Evolutionary conservation across 2,329 filamentous ascomycete species (phyloP), one percentile per base, ranked within the genome.

Genomic region (Zymoseptoria passerinii): DNA sequence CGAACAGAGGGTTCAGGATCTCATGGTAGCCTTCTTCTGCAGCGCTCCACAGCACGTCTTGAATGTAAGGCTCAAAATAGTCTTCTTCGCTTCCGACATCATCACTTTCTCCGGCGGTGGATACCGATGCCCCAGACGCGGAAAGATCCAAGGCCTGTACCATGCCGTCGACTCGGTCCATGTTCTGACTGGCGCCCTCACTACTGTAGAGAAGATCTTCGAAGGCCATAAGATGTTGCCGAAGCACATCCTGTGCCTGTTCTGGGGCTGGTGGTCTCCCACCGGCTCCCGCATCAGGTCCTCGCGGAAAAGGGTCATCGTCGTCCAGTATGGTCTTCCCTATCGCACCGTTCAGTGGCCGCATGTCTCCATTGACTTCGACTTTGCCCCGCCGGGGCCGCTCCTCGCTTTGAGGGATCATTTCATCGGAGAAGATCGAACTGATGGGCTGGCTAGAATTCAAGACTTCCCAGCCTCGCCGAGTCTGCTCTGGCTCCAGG

Each of bases 1-100:
- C 87, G 76, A 99, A 99, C 0, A 99, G 79, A 1, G 85, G 81
- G 68, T 97, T 90, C 0, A 99, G 82, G 1, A 97, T 78, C 73
- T 97, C 91, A 68, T 97, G 96, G 75, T 96, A 90, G 0, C 90
- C 88, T 72, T 96, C 88, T 72, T 96, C 91, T 0, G 90, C 91
- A 29, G 95, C 85, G 71, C 96, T 89, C 68, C 95, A 96, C 1
- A 97, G 77, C 3, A 96, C 88, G 70, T 97, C 90, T 65, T 88
- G 90, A 28, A 64, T 44, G 13, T 62, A 58, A 8, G 63, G 58
- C 50, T 57, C 20, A n/a, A 18, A 10, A 10, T 29, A 5, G 49
- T 50, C 35, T 23, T 61, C 61, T 48, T 58, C 52, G 16, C 29
- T 23, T 13, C 56, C 54, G n/a, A 60, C 58, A 44, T 58, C 53